Conservation (phyloP, 768 basidiomycete genomes). For the Chalciporus sphaerocephalus region DNA sequence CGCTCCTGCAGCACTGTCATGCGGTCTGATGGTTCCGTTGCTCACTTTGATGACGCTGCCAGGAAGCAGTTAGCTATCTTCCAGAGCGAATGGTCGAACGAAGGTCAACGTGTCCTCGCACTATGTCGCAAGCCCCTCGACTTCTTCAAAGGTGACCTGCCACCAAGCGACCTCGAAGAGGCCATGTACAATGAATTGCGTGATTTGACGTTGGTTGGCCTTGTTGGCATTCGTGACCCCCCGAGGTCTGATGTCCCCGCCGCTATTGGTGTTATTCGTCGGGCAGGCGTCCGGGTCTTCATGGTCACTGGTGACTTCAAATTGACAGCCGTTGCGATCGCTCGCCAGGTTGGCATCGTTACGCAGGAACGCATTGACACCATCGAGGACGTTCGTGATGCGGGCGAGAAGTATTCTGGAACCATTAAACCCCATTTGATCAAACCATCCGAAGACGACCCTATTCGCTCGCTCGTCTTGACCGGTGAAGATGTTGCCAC, state of each 20-base stretch:
- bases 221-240: conserved; percentile 54
- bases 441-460: conserved; percentile 37
- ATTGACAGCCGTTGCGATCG: conserved; percentile 50
- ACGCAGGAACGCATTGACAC: conserved; percentile 37
- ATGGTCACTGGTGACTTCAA: conserved; percentile 59
- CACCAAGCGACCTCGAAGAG: conserved; percentile 32
- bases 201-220: conserved; percentile 45
- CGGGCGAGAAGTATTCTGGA: conserved; percentile 15
- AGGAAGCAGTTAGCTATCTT: conserved; percentile 18
- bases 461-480: conserved; percentile 37
- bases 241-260: conserved; percentile 47
- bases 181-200: conserved; percentile 36
- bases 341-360: conserved; percentile 41
- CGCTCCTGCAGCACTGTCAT: conserved; percentile 35
- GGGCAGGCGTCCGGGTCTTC: conserved; percentile 50
- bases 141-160: conserved; percentile 24
- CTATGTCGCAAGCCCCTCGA: conserved; percentile 20
- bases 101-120: conserved; percentile 53
- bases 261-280: conserved; percentile 43
- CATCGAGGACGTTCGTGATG: conserved; percentile 26
- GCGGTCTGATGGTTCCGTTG: conserved; percentile 31
- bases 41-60: conserved; percentile 26
- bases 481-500: conserved; percentile 42
- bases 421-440: conserved; percentile 18
- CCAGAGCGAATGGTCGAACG: conserved; percentile 42